These are phyloP conservation scores for Takashimella koratensis DNA, from an alignment of 1,284 basidiomycete genomes.

Conservation along the genomic window DNA sequence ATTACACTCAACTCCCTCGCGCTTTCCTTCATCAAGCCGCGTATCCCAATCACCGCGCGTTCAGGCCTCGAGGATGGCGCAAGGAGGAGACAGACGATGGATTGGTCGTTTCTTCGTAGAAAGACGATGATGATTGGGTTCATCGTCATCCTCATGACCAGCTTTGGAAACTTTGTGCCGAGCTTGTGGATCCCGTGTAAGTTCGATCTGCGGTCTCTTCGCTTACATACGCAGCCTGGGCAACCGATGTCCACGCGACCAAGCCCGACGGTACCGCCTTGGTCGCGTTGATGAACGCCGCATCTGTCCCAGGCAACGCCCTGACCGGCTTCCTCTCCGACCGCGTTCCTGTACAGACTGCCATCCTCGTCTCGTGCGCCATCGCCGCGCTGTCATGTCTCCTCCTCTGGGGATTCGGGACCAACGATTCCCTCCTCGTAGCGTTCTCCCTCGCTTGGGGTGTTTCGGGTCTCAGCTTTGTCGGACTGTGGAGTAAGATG, in stretches of 20 bases:
- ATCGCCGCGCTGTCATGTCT: conserved; percentile 38
- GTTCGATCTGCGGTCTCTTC: conserved; percentile 5
- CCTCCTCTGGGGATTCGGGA: conserved; percentile 48
- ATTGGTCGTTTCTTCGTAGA: conserved; percentile 29
- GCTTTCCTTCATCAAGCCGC: conserved; percentile 39
- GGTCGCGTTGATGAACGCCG: conserved; percentile 47
- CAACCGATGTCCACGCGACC: conserved; percentile 32
- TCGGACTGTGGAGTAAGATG: conserved; percentile 37
- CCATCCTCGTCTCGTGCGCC: conserved; percentile 37
- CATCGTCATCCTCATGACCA: conserved; percentile 37
- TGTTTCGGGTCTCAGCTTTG: conserved; percentile 30
- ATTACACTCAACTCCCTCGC: conserved; percentile 27
- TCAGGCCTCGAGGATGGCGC: not conserved
- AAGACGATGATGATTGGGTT: conserved; percentile 33
- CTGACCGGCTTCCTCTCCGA: conserved; percentile 44
- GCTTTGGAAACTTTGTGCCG: conserved; percentile 47
- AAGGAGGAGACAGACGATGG: conserved; percentile 12
- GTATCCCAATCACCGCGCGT: conserved; percentile 34
- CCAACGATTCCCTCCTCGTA: conserved; percentile 26
- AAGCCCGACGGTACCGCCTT: conserved; percentile 41
- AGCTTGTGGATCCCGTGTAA: conserved; percentile 44
- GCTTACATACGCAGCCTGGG: conserved; percentile 28
- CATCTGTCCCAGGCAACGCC: conserved; percentile 43
- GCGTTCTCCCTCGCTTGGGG: conserved; percentile 37
- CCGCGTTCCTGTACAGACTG: conserved; percentile 28